Evolutionary conservation across 768 basidiomycete species (phyloP).

Genomic region (Mycena haematopus): DNA sequence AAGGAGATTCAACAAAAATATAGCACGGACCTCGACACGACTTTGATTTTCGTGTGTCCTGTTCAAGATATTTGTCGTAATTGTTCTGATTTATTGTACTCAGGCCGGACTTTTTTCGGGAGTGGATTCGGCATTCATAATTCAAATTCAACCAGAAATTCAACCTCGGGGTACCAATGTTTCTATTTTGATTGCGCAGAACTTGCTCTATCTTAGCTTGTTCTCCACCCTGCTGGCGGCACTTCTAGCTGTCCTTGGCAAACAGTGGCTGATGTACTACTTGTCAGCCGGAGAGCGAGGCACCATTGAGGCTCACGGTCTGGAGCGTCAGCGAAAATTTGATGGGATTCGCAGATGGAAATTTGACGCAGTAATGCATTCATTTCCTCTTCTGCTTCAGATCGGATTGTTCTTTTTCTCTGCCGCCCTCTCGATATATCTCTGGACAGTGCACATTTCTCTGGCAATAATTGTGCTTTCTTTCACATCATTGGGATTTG

Average conservation of each 20-base stretch:
- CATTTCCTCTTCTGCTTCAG: conserved; percentile 11
- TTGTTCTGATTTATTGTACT: neutral
- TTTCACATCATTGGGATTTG: conserved; percentile 2
- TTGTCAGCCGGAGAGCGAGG: conserved; percentile 1
- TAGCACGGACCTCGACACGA: conserved; percentile 12
- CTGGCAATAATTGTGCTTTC: neutral
- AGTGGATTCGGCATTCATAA: conserved; percentile 3
- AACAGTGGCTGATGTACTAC: conserved; percentile 19
- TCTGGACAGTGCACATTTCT: conserved; percentile 2
- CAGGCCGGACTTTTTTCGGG: conserved; percentile 16
- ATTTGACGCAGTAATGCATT: conserved; percentile 10
- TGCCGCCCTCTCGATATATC: conserved; percentile 1
- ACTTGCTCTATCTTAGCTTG: conserved; percentile 7
- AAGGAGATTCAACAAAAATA: conserved; percentile 9
- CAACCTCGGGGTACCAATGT: neutral
- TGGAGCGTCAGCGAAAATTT: conserved; percentile 11
- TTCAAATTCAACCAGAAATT: conserved; percentile 7
- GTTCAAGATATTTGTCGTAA: neutral
- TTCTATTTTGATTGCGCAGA: neutral
- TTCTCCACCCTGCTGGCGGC: conserved; percentile 5
- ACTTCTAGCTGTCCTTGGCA: conserved; percentile 8
- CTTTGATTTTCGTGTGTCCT: conserved; percentile 3
- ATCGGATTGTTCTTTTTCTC: conserved; percentile 8
- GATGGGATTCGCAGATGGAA: conserved; percentile 10
- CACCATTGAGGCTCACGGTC: conserved; percentile 3